Conservation (phyloP, 257 asterid species). For the Marsdenia floribunda region DNA sequence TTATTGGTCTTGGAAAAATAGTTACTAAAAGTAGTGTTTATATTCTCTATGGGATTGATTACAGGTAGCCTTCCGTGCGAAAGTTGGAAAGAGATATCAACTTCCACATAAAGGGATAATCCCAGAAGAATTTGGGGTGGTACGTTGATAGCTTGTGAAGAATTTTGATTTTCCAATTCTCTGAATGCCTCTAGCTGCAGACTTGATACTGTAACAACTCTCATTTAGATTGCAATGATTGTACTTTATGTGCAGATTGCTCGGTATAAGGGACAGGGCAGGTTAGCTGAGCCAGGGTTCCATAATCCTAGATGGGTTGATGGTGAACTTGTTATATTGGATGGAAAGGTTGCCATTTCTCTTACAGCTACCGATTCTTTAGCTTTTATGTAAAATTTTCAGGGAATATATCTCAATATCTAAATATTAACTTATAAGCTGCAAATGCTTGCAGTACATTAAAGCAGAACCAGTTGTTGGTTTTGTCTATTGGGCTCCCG, state of each 20-base stretch:
- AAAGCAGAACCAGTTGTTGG: slow-evolving; percentile 96
- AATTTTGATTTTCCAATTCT: not conserved
- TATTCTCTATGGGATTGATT: slow-evolving; percentile 17
- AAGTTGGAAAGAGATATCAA: slow-evolving; percentile 81
- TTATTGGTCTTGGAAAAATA: not conserved
- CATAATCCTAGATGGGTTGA: slow-evolving; percentile 89
- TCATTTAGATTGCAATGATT: not conserved
- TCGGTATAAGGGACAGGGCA: slow-evolving; percentile 91
- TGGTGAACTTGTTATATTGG: slow-evolving; percentile 93
- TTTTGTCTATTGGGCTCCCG: slow-evolving; percentile 91
- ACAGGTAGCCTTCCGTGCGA: slow-evolving; percentile 95
- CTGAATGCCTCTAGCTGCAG: not conserved
- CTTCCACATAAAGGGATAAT: slow-evolving; percentile 93
- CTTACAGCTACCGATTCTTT: not conserved
- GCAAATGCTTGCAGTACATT: slow-evolving; percentile 58
- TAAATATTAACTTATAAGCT: slow-evolving; percentile 10
- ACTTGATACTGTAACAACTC: slow-evolving; percentile 4
- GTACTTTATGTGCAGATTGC: slow-evolving; percentile 58
- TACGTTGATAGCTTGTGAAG: slow-evolving; percentile 28
- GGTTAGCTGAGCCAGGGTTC: slow-evolving; percentile 90
- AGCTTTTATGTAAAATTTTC: slow-evolving; percentile 5
- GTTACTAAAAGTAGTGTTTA: not conserved
- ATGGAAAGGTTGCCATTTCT: slow-evolving; percentile 67
- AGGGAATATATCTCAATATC: slow-evolving; percentile 3
- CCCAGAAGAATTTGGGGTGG: slow-evolving; percentile 99